These are phyloP conservation scores for Camellia japonica DNA, from an alignment of 148 eudicot species.

Conservation along the genomic window DNA sequence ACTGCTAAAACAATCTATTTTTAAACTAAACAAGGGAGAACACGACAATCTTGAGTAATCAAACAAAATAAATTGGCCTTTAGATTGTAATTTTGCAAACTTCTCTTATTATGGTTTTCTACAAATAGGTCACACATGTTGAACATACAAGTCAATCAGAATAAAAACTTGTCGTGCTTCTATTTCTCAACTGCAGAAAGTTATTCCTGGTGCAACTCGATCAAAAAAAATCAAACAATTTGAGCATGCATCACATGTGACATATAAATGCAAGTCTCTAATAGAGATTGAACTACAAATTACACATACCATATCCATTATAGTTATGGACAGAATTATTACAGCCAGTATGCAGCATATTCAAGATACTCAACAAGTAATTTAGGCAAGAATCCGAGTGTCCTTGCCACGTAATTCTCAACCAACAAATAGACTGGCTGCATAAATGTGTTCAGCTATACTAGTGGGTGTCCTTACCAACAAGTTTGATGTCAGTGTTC, in stretches of 20 bases:
- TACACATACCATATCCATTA: background rate
- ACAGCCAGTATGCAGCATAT: background rate
- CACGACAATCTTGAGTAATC: too few relatives aligned
- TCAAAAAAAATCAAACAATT: too few relatives aligned
- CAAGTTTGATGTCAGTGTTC: constrained; percentile 94
- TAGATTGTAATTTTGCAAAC: background rate
- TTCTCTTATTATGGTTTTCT: background rate
- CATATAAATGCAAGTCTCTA: too few relatives aligned
- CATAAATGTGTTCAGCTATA: background rate
- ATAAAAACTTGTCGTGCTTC: too few relatives aligned
- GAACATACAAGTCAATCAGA: background rate
- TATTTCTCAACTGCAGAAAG: too few relatives aligned
- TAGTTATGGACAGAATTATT: background rate
- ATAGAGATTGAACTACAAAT: too few relatives aligned
- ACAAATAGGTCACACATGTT: background rate
- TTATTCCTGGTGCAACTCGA: too few relatives aligned
- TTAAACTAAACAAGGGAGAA: too few relatives aligned
- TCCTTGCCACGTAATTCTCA: background rate
- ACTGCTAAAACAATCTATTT: too few relatives aligned
- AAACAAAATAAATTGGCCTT: too few relatives aligned
- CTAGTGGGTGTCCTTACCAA: constrained; percentile 51
- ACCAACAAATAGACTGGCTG: background rate
- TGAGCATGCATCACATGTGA: too few relatives aligned
- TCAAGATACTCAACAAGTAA: constrained; percentile 3
- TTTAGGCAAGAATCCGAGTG: background rate